Evolutionary conservation across 2,329 filamentous ascomycete species (phyloP).

Genomic region (Fusarium chaquense): DNA sequence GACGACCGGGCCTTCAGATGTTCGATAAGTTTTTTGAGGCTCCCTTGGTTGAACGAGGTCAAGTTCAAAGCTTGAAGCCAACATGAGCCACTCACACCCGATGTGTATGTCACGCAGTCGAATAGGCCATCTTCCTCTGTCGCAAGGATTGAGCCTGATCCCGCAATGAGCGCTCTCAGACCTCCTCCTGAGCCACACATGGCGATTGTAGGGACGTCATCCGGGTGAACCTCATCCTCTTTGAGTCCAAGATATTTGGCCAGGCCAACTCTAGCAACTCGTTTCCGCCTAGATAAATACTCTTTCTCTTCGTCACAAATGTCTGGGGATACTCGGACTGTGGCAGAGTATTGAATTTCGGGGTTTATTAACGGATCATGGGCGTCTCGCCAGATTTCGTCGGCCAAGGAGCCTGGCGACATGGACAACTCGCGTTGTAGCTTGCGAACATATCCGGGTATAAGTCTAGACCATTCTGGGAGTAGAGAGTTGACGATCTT

Average conservation of each 20-base stretch:
- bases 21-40: slow-evolving; percentile 77
- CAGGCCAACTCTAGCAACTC: slow-evolving; percentile 77
- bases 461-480: slow-evolving; percentile 82
- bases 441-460: slow-evolving; percentile 84
- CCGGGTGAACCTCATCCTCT: slow-evolving; percentile 85
- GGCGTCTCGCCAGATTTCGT: slow-evolving; percentile 94
- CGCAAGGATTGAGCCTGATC: slow-evolving; percentile 87
- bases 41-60: slow-evolving; percentile 74
- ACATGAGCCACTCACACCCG: slow-evolving; percentile 94
- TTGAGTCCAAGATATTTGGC: slow-evolving; percentile 84
- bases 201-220: slow-evolving; percentile 93
- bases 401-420: slow-evolving; percentile 86
- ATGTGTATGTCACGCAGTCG: slow-evolving; percentile 94
- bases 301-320: slow-evolving; percentile 86
- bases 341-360: slow-evolving; percentile 85
- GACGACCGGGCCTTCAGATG: slow-evolving; percentile 88
- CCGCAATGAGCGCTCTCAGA: slow-evolving; percentile 88
- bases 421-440: slow-evolving; percentile 89
- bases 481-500: slow-evolving; percentile 77
- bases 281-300: slow-evolving; percentile 77
- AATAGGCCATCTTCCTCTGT: slow-evolving; percentile 88
- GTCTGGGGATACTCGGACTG: slow-evolving; percentile 82
- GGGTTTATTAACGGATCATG: slow-evolving; percentile 86
- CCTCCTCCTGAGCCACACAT: slow-evolving; percentile 96
- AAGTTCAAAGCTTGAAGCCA: slow-evolving; percentile 93